Percentiles rank a stretch among this genome's conserved stretches.
These are phyloP conservation scores for Cladosporium phlei DNA, from an alignment of 2,329 filamentous ascomycete genomes.

Conservation along the genomic window DNA sequence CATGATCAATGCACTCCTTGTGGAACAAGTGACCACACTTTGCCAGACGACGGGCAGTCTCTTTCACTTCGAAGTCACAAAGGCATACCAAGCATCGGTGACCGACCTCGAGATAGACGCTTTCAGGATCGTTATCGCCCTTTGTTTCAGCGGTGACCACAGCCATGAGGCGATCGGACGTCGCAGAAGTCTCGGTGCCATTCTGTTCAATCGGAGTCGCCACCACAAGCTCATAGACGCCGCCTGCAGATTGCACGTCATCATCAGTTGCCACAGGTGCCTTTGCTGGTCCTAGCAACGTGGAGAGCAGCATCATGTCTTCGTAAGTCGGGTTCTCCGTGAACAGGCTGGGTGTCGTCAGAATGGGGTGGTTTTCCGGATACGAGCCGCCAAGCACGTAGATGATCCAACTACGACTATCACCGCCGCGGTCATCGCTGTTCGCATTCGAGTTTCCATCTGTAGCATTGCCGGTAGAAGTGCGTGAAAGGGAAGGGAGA, in stretches of 20 bases:
- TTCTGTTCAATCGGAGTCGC: constrained; percentile 21
- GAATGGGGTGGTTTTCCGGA: constrained; percentile 64
- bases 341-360: constrained; percentile 65
- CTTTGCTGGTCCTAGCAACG: constrained; percentile 62
- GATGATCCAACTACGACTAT: constrained; percentile 64
- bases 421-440: constrained; percentile 26
- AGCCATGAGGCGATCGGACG: constrained; percentile 28
- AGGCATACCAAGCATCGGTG: constrained; percentile 63
- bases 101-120: constrained; percentile 31
- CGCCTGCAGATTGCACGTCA: constrained; percentile 59
- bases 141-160: constrained; percentile 25
- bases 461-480: constrained; percentile 25
- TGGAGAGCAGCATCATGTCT: constrained; percentile 66
- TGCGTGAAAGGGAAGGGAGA: constrained; percentile 46
- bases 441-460: constrained; percentile 36
- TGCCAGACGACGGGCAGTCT: constrained; percentile 56
- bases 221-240: constrained; percentile 49
- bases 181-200: constrained; percentile 19
- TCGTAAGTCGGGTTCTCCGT: constrained; percentile 68
- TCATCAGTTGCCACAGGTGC: constrained; percentile 62
- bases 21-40: constrained; percentile 66
- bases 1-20: constrained; percentile 65
- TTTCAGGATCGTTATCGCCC: constrained; percentile 23
- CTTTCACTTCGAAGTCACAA: constrained; percentile 59
- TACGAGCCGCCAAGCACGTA: constrained; percentile 67